Base-by-base conservation (phyloP, 139 green algal genomes). In the Chlorella sorokiniana region DNA sequence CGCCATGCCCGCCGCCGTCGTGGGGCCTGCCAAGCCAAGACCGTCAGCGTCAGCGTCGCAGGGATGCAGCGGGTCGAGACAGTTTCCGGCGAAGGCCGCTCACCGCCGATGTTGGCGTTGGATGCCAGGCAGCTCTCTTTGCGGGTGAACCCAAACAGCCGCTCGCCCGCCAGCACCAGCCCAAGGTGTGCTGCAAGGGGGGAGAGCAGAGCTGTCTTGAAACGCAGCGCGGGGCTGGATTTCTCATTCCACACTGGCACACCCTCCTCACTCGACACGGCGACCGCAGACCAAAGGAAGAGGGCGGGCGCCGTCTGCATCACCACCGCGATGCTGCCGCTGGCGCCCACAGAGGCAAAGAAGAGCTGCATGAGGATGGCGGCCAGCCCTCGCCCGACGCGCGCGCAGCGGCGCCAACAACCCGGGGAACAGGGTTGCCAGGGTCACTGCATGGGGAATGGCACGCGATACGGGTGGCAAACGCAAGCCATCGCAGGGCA, bases 81-180 rank as follows among this genome's bases (percentile, higher is more conserved):
- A 45, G 8, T 4, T 8, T 14, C 29, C 29, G 9, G 7, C 0
- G 18, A 25, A 14, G 18, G 7, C 41, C 20, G 20, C 70, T 61
- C 71, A 92, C 90, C 94, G 72, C 95, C 95, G 27, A 99, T 95
- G 89, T 98, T 98, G 33, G 96, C 96, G 81, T 99, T 98, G 33
- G 84, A 94, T 9, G 95, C 95, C 44, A 99, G 71, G 40, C 96
- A 89, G 72, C 95, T 81, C 27, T 97, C 91, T 51, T 79, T 82
- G 3, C 84, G 81, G 8, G 44, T 84, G 84, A 95, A 94, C 5
- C 90, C 86, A 25, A 91, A 45, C 54, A 93, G 40, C 16, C 74
- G 81, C 11, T 95, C 94, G 14, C 89, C 62, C 14, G 44, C 81
- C 82, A 98, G 84, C 61, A 94, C 81, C 41, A 94, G 27, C 4